phyloP scores from a whole-genome alignment of 768 basidiomycete genomes.

The Boletus tylopilopsis region DNA sequence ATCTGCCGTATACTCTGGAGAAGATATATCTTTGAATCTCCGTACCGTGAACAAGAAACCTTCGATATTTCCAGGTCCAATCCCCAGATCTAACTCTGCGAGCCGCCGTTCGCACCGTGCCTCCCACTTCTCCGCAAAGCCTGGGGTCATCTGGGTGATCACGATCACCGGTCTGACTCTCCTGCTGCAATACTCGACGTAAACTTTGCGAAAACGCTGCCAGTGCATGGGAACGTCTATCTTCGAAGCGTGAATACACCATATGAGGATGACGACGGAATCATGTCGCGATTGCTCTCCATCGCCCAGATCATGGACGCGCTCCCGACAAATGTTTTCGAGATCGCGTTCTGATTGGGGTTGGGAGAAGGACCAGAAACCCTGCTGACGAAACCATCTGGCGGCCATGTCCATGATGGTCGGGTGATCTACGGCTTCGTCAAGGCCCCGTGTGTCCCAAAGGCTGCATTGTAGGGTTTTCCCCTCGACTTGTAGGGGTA shows the following conservation, averaged over 20 bases:
- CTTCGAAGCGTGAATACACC: conserved; percentile 30
- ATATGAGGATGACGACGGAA: conserved; percentile 20
- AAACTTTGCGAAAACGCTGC: conserved; percentile 26
- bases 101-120: conserved; percentile 20
- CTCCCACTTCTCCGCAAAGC: conserved; percentile 14
- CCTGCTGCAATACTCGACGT: conserved; percentile 22
- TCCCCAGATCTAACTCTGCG: conserved; percentile 5
- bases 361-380: conserved; percentile 12
- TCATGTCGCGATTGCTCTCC: conserved; percentile 4
- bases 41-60: conserved; percentile 16
- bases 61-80: background rate
- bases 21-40: conserved; percentile 9
- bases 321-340: conserved; percentile 15
- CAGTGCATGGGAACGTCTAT: conserved; percentile 26
- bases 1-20: conserved; percentile 19
- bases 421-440: conserved; percentile 23
- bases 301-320: conserved; percentile 10
- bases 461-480: conserved; percentile 11
- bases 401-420: conserved; percentile 17
- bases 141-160: conserved; percentile 23
- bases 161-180: conserved; percentile 25
- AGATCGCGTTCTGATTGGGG: conserved; percentile 23
- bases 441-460: conserved; percentile 28
- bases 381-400: conserved; percentile 22
- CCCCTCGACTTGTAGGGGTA: conserved; percentile 1